Conservation (phyloP, 257 asterid genomes). For the Misopates orontium region DNA sequence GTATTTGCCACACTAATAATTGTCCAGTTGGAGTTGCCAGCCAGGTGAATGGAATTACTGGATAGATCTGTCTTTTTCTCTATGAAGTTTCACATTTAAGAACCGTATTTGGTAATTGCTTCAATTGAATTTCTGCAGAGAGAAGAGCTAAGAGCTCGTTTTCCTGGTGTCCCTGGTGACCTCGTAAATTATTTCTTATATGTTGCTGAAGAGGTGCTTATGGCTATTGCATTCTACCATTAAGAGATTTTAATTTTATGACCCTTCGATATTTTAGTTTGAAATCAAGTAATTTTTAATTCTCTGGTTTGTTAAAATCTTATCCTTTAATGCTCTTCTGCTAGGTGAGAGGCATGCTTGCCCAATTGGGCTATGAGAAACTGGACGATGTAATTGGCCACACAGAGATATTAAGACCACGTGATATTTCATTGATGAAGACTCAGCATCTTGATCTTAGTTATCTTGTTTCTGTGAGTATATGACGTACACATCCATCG, state of each 20-base stretch:
- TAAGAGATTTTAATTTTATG: background rate
- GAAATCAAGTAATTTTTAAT: background rate
- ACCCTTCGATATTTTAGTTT: background rate
- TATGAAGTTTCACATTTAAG: background rate
- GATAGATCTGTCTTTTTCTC: background rate
- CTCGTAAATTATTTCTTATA: slow-evolving; percentile 89
- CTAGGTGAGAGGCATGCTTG: slow-evolving; percentile 90
- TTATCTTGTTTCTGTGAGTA: slow-evolving; percentile 73
- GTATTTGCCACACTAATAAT: slow-evolving; percentile 97
- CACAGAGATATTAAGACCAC: slow-evolving; percentile 73
- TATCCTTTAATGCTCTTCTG: slow-evolving; percentile 20
- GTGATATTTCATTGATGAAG: slow-evolving; percentile 87
- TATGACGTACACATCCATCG: background rate
- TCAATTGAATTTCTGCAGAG: slow-evolving; percentile 53
- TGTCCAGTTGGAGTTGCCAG: slow-evolving; percentile 99
- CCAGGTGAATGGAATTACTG: slow-evolving; percentile 54
- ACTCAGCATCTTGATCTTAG: slow-evolving; percentile 95
- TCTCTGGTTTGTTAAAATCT: too few relatives aligned
- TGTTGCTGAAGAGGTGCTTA: slow-evolving; percentile 92
- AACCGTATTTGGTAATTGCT: slow-evolving; percentile 12
- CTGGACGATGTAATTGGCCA: slow-evolving; percentile 93
- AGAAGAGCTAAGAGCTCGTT: slow-evolving; percentile 98
- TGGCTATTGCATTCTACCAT: background rate
- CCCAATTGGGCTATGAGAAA: slow-evolving; percentile 91
- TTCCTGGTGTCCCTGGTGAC: slow-evolving; percentile 98